A percentile compares a stretch with the other conserved stretches of the same genome.
Evolutionary conservation across 306 rosid species (phyloP).

Genomic region (Citrullus amarus): DNA sequence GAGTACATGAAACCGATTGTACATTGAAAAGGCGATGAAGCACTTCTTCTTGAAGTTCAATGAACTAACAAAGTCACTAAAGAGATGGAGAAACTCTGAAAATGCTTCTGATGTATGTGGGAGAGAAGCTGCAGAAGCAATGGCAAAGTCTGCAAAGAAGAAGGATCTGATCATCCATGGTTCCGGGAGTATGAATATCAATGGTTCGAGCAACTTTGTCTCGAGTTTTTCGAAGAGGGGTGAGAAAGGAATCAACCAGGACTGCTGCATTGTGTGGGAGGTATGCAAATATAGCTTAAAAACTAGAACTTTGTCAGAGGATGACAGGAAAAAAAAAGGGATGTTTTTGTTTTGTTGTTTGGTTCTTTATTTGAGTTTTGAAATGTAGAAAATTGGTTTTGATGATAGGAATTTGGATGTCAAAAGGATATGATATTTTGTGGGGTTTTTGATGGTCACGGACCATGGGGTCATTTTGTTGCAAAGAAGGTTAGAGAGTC

Average conservation of each 20-base stretch:
- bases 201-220: conserved; percentile 65
- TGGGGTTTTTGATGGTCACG: conserved; percentile 91
- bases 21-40: conserved; percentile 31
- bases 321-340: not conserved
- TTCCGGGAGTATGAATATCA: conserved; percentile 39
- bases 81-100: conserved; percentile 34
- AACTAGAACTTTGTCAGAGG: not conserved
- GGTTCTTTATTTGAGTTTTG: not conserved
- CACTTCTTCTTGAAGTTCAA: conserved; percentile 64
- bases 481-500: conserved; percentile 68
- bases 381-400: not conserved
- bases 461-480: conserved; percentile 92
- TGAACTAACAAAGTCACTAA: conserved; percentile 54
- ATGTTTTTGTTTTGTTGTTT: not conserved
- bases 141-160: conserved; percentile 79
- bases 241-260: conserved; percentile 81
- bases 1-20: conserved; percentile 6
- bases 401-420: conserved; percentile 78
- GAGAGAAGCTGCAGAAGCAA: conserved; percentile 66
- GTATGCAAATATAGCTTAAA: conserved; percentile 19
- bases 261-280: conserved; percentile 98
- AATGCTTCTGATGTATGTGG: conserved; percentile 15
- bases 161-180: conserved; percentile 43
- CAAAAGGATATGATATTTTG: conserved; percentile 88
- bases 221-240: conserved; percentile 71